Base-by-base conservation (phyloP, 1,284 basidiomycete species). In the Naganishia liquefaciens region DNA sequence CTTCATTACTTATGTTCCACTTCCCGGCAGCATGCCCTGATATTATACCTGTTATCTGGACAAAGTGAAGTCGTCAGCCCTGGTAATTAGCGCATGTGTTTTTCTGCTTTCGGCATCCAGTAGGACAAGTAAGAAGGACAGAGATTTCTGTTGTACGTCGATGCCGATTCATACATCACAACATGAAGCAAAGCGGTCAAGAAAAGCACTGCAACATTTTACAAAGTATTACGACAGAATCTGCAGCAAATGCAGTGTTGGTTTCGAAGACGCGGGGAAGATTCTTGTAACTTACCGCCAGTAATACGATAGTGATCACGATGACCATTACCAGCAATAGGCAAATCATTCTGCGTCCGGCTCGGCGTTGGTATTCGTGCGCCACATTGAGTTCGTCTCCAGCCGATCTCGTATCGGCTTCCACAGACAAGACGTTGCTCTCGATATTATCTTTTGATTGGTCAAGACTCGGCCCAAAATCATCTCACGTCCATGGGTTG, bases 341-440 rank as follows among this genome's bases (percentile, higher is more conserved):
- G 77, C 93, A 97, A 3, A 91, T 87, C 65, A 92, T 92, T 25
- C 95, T 82, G 44, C 88, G 85, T 2, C 94, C 95, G 2, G 96
- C 94, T 77, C 88, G 95, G 55, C 93, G 86, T 79, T 99, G 96
- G 76, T 98, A 97, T 39, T 93, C 91, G 68, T 91, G 88, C 2
- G 96, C 96, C 13, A 89, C 89, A 1, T 85, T 87, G 51, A 99
- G 83, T 76, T 99, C 93, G 67, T 90, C 86, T 5, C 91, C 87
- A 11, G 94, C 96, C 40, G 87, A 87, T 1, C 85, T 81, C 0
- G 92, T 94, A 75, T 98, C 90, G 17, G 85, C 85, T 0, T 89
- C 88, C 51, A 98, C 89, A 0, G 87, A 89, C 23, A 87, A 88
- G 50, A 99, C 89, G 74, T 99, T 99, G 66, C 88, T 88, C 77